phyloP scores from a whole-genome alignment of 495 filamentous ascomycete species.

The Chaetomium fimeti region DNA sequence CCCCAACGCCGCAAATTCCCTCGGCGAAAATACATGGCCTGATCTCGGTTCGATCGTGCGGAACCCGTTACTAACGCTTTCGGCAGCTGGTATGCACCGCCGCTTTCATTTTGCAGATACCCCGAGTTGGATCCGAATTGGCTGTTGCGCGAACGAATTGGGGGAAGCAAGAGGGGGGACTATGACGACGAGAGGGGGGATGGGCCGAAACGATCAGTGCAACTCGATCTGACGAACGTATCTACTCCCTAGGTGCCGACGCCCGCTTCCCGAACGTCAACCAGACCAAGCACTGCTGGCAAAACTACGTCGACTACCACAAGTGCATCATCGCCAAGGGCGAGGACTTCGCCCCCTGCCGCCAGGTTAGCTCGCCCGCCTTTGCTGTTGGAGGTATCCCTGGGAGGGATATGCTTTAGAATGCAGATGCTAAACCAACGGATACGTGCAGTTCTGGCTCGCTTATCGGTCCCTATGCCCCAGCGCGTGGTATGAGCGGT shows the following conservation, averaged over 20 bases:
- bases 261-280: conserved; percentile 99
- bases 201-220: background rate
- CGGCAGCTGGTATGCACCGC: conserved; percentile 49
- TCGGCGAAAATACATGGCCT: conserved; percentile 39
- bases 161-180: conserved; percentile 11
- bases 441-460: conserved; percentile 71
- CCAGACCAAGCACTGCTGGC: conserved; percentile 93
- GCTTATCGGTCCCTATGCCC: conserved; percentile 97
- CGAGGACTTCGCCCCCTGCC: conserved; percentile 97
- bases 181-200: background rate
- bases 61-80: conserved; percentile 29
- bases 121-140: conserved; percentile 21
- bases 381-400: conserved; percentile 2
- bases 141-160: conserved; percentile 12
- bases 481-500: conserved; percentile 87
- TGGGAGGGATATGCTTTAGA: background rate
- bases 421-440: conserved; percentile 15
- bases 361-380: conserved; percentile 62
- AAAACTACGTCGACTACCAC: conserved; percentile 99
- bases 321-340: conserved; percentile 98
- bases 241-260: conserved; percentile 72
- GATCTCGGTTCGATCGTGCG: conserved; percentile 20
- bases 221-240: conserved; percentile 16
- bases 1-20: conserved; percentile 33
- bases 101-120: conserved; percentile 5